phyloP scores from a whole-genome alignment of 805 yeast genomes.

The Saitoella complicata region DNA sequence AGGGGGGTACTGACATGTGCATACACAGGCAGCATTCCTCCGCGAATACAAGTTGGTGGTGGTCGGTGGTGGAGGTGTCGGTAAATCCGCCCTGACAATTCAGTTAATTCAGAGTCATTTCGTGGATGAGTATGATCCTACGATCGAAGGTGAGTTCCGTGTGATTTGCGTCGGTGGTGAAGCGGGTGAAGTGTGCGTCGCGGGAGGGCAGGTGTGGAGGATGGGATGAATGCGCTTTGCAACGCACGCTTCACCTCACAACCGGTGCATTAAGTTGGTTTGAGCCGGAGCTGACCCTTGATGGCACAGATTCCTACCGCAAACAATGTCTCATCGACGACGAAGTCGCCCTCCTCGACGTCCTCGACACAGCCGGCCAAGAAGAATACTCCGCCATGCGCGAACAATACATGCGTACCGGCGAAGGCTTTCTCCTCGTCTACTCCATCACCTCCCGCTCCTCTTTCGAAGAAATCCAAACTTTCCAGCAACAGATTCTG shows the following conservation, averaged over 20 bases:
- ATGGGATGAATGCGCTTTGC: background rate
- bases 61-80: constrained; percentile 98
- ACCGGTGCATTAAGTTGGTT: background rate
- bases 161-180: background rate
- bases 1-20: background rate
- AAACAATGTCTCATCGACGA: constrained; percentile 75
- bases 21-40: constrained; percentile 23
- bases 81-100: constrained; percentile 90
- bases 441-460: constrained; percentile 74
- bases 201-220: background rate
- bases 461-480: constrained; percentile 69
- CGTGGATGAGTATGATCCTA: constrained; percentile 96
- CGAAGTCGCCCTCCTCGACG: constrained; percentile 64
- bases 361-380: constrained; percentile 93
- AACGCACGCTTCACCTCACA: background rate
- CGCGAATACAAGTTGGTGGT: constrained; percentile 78
- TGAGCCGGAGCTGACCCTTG: background rate
- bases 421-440: constrained; percentile 67
- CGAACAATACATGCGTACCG: constrained; percentile 60
- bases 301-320: constrained; percentile 30
- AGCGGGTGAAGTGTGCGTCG: background rate
- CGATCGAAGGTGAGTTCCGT: constrained; percentile 44
- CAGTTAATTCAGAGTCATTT: constrained; percentile 89
- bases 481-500: constrained; percentile 64
- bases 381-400: constrained; percentile 60